Conservation (phyloP, 495 filamentous ascomycete species). For the Staphylotrichum longicolle region DNA sequence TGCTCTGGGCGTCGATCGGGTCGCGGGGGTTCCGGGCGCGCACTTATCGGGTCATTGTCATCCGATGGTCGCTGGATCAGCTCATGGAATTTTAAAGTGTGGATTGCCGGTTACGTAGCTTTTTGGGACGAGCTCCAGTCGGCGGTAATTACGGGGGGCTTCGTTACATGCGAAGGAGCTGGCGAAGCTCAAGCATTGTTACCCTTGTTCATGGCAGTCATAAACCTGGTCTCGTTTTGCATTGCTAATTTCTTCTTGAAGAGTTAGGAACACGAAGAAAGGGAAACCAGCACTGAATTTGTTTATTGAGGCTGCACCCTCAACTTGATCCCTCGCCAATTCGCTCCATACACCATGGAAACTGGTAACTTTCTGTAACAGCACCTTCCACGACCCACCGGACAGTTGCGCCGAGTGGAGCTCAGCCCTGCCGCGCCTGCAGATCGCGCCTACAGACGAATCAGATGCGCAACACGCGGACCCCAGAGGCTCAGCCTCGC, state of each 20-base stretch:
- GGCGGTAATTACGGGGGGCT: too few species aligned
- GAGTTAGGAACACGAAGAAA: too few species aligned
- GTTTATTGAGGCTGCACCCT: too few species aligned
- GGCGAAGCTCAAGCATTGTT: too few species aligned
- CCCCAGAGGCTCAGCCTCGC: constrained; percentile 13
- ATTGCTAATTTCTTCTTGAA: too few species aligned
- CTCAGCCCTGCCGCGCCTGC: constrained; percentile 2
- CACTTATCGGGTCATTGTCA: constrained; percentile 18
- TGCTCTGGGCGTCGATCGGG: constrained; percentile 1
- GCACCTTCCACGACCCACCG: background rate
- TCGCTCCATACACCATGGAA: too few species aligned
- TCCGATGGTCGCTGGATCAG: constrained; percentile 11
- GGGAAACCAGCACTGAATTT: too few species aligned
- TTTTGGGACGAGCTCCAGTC: background rate
- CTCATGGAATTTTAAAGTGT: constrained; percentile 10
- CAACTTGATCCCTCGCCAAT: too few species aligned
- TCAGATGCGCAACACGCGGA: background rate
- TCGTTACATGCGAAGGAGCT: too few species aligned
- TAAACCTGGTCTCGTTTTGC: too few species aligned
- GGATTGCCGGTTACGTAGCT: background rate
- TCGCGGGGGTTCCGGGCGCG: constrained; percentile 2
- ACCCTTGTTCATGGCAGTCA: too few species aligned
- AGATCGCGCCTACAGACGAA: background rate
- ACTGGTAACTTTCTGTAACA: background rate
- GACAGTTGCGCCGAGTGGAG: background rate